phyloP scores from a whole-genome alignment of 495 filamentous ascomycete genomes.

The Antarctomyces pellizariae region DNA sequence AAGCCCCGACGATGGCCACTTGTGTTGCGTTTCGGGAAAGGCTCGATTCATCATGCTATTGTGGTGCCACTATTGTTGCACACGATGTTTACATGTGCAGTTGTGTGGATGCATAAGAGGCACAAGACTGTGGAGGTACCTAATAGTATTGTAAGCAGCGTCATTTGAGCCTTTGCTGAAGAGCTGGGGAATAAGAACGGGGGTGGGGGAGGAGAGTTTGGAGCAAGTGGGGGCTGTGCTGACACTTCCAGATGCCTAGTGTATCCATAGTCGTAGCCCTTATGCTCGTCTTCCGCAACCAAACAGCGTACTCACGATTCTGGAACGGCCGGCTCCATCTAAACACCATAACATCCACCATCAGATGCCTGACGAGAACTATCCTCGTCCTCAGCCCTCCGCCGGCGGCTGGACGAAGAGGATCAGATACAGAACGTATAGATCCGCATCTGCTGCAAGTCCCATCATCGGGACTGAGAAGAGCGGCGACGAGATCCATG shows the following conservation, averaged over 20 bases:
- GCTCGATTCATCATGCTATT: conserved; percentile 43
- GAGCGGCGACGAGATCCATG: conserved; percentile 6
- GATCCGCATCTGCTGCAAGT: conserved; percentile 1
- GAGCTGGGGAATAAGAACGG: no score
- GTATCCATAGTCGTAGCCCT: conserved; percentile 59
- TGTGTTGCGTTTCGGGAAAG: conserved; percentile 52
- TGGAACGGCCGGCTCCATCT: conserved; percentile 42
- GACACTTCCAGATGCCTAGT: conserved; percentile 32
- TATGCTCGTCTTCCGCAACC: conserved; percentile 61
- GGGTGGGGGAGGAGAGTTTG: no score
- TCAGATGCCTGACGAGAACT: conserved; percentile 9
- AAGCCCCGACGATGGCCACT: conserved; percentile 49
- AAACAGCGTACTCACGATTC: conserved; percentile 45
- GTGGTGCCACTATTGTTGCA: conserved; percentile 39
- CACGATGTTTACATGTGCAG: conserved; percentile 33
- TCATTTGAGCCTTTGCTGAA: neutral
- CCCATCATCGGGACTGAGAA: conserved; percentile 5
- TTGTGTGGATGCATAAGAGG: conserved; percentile 38
- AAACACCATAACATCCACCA: conserved; percentile 21
- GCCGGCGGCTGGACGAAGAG: conserved; percentile 1
- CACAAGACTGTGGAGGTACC: conserved; percentile 35
- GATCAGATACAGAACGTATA: neutral
- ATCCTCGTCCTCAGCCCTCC: conserved; percentile 10
- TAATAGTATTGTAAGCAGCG: conserved; percentile 29
- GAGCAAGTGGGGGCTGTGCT: conserved; percentile 1